These are phyloP conservation scores for Aristolochia californica DNA, from an alignment of 164 flowering plant genomes.

Conservation along the genomic window DNA sequence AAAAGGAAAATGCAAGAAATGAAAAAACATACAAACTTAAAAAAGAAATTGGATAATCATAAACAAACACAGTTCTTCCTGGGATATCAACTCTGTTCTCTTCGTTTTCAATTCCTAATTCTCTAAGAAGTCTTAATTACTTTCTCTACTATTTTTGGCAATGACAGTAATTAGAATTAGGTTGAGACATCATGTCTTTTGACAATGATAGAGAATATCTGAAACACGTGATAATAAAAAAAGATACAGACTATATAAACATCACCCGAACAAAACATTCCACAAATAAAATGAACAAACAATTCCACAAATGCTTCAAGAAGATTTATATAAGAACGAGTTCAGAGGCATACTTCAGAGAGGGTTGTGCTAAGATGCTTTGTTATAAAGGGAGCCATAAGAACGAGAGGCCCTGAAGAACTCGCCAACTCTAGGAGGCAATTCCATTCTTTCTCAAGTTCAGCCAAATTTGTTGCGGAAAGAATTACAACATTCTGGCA, in stretches of 20 bases:
- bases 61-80: no score
- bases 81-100: no score
- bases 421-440: slow-evolving; percentile 51
- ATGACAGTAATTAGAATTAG: no score
- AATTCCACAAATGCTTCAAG: background rate
- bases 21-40: no score
- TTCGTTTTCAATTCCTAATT: no score
- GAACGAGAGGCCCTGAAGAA: slow-evolving; percentile 26
- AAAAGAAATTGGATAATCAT: no score
- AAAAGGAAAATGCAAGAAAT: no score
- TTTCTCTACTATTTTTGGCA: no score
- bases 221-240: no score
- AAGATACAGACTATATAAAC: background rate
- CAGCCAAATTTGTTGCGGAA: slow-evolving; percentile 58
- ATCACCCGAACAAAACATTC: background rate
- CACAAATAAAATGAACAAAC: no score
- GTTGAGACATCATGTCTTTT: background rate
- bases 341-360: slow-evolving; percentile 49
- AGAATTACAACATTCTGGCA: slow-evolving; percentile 74
- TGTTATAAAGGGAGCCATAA: slow-evolving; percentile 43
- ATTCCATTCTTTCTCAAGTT: slow-evolving; percentile 75
- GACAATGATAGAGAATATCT: background rate
- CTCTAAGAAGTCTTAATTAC: no score
- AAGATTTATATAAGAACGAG: background rate
- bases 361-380: slow-evolving; percentile 44